These are phyloP conservation scores for Carallia brachiata DNA, from an alignment of 345 rosid species.

Conservation along the genomic window DNA sequence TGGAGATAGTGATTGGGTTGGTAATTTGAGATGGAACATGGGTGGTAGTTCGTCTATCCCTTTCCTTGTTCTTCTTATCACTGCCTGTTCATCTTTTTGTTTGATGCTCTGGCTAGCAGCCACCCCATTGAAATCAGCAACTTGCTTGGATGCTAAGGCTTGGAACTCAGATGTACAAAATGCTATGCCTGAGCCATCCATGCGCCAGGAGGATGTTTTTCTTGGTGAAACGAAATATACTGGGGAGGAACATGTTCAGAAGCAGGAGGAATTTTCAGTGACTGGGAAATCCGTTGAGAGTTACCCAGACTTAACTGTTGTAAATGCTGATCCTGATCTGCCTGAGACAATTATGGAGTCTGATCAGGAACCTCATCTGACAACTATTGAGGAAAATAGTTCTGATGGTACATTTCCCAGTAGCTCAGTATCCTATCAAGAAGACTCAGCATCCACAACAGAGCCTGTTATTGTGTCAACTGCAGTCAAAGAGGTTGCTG, in stretches of 20 bases:
- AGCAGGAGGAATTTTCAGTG: slow-evolving; percentile 32
- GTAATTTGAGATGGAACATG: slow-evolving; percentile 68
- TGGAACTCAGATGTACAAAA: slow-evolving; percentile 56
- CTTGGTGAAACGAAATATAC: slow-evolving; percentile 32
- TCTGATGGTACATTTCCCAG: slow-evolving; percentile 31
- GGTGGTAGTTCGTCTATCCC: slow-evolving; percentile 50
- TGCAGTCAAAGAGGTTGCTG: slow-evolving; percentile 34
- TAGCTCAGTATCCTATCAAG: slow-evolving; percentile 21
- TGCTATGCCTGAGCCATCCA: slow-evolving; percentile 34
- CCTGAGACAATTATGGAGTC: slow-evolving; percentile 55
- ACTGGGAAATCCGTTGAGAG: slow-evolving; percentile 34
- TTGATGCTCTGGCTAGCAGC: slow-evolving; percentile 90
- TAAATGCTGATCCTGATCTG: slow-evolving; percentile 47
- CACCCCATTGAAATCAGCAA: slow-evolving; percentile 83
- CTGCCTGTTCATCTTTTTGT: slow-evolving; percentile 63
- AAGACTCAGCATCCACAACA: slow-evolving; percentile 18
- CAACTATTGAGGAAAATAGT: slow-evolving; percentile 39
- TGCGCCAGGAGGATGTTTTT: slow-evolving; percentile 40
- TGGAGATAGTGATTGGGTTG: slow-evolving; percentile 89
- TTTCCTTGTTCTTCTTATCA: slow-evolving; percentile 54
- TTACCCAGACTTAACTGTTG: slow-evolving; percentile 33
- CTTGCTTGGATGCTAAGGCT: slow-evolving; percentile 42
- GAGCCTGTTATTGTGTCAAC: slow-evolving; percentile 20
- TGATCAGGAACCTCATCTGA: slow-evolving; percentile 45
- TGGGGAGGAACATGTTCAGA: slow-evolving; percentile 27